phyloP scores from a whole-genome alignment of 1,284 basidiomycete species.

The Trichosporon sp. region DNA sequence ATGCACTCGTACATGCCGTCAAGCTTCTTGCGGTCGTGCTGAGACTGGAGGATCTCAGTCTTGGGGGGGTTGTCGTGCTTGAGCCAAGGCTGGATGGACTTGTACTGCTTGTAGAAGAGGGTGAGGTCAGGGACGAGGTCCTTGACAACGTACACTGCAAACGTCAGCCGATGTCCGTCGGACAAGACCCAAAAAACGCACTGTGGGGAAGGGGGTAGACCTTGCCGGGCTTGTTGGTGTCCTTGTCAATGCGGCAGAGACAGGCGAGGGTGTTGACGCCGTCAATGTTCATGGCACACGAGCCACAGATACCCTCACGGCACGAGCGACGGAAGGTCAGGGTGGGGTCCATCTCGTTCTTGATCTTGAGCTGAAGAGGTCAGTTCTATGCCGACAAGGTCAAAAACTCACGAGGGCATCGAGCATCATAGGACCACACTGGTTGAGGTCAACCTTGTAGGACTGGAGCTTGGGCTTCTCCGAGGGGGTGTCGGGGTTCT shows the following conservation, averaged over 20 bases:
- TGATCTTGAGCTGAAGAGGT: conserved; percentile 84
- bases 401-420: conserved; percentile 51
- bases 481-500: conserved; percentile 94
- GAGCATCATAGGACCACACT: conserved; percentile 91
- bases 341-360: conserved; percentile 96
- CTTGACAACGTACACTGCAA: conserved; percentile 95
- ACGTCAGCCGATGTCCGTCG: neutral
- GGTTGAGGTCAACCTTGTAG: conserved; percentile 88
- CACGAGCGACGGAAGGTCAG: conserved; percentile 95
- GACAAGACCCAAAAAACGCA: conserved; percentile 52
- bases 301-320: conserved; percentile 96
- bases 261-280: conserved; percentile 97
- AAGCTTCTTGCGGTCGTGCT: conserved; percentile 88
- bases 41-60: conserved; percentile 72
- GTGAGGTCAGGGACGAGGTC: conserved; percentile 77
- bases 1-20: conserved; percentile 94
- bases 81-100: conserved; percentile 93
- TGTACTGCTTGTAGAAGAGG: conserved; percentile 84
- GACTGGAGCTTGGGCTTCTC: conserved; percentile 88
- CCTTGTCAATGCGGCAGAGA: conserved; percentile 88
- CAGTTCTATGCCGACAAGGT: neutral
- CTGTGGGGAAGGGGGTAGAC: conserved; percentile 98
- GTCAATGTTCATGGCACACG: conserved; percentile 98
- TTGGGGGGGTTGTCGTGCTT: conserved; percentile 86
- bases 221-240: conserved; percentile 68